phyloP scores from a whole-genome alignment of 495 filamentous ascomycete species.

The Hypoxylon subgilvum region DNA sequence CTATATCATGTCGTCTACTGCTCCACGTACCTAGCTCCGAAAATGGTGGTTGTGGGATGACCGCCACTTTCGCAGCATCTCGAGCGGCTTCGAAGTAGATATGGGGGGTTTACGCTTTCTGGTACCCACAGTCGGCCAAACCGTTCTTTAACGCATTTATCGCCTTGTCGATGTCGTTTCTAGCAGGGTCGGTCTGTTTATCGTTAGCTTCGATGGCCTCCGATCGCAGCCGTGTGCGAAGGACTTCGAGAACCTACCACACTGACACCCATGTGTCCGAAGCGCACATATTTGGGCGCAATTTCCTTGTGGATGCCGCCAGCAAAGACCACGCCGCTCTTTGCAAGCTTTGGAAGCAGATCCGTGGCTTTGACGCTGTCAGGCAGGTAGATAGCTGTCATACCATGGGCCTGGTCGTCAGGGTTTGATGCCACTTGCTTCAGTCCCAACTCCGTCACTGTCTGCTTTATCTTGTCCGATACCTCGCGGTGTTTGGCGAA shows the following conservation, averaged over 20 bases:
- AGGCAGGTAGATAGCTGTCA: constrained; percentile 96
- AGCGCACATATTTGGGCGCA: constrained; percentile 62
- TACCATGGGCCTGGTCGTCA: constrained; percentile 91
- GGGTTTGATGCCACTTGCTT: constrained; percentile 83
- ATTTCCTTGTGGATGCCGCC: constrained; percentile 89
- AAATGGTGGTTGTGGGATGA: background rate
- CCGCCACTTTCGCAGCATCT: no score
- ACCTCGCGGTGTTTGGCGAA: constrained; percentile 78
- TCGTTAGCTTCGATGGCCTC: constrained; percentile 38
- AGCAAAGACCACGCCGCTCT: constrained; percentile 92
- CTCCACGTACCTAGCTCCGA: background rate
- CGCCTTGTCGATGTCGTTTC: constrained; percentile 80
- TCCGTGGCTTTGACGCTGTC: constrained; percentile 79
- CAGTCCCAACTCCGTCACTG: constrained; percentile 77
- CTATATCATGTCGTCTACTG: background rate
- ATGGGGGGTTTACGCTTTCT: constrained; percentile 53
- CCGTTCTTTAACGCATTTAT: constrained; percentile 75
- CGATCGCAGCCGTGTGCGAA: constrained; percentile 50
- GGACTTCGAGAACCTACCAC: constrained; percentile 57
- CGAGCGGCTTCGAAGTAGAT: no score
- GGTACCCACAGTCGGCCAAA: constrained; percentile 72
- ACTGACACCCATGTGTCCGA: constrained; percentile 96
- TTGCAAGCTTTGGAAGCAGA: constrained; percentile 81
- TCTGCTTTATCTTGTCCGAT: constrained; percentile 82
- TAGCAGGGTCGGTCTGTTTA: constrained; percentile 62